Evolutionary conservation across 2,329 filamentous ascomycete genomes (phyloP).

Genomic region (Hypoxylon sp.): DNA sequence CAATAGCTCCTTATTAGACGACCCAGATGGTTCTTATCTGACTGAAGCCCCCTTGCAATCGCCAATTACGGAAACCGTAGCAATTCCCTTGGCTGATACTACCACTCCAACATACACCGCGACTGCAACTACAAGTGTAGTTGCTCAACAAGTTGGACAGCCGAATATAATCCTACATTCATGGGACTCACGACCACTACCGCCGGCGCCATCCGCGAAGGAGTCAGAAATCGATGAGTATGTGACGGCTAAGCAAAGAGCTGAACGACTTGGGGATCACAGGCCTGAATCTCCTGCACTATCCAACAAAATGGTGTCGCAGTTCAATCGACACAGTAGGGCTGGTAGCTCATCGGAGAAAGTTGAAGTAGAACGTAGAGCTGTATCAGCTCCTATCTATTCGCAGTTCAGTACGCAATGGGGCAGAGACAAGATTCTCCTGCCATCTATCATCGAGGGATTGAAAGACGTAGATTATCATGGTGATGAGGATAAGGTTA

Average conservation of each 20-base stretch:
- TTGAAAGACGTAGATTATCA: slow-evolving; percentile 46
- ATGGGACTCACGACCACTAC: slow-evolving; percentile 67
- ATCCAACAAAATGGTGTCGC: slow-evolving; percentile 36
- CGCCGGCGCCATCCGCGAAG: slow-evolving; percentile 62
- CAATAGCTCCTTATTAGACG: slow-evolving; percentile 71
- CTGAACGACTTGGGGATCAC: slow-evolving; percentile 19
- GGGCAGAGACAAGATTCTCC: slow-evolving; percentile 56
- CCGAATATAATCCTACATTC: slow-evolving; percentile 36
- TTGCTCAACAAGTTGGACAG: slow-evolving; percentile 21
- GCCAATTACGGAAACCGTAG: slow-evolving; percentile 26
- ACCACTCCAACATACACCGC: slow-evolving; percentile 44
- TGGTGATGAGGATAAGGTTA: slow-evolving; percentile 55
- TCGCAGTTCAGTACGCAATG: slow-evolving; percentile 58
- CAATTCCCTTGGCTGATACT: slow-evolving; percentile 18
- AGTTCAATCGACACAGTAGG: slow-evolving; percentile 38
- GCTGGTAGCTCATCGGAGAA: slow-evolving; percentile 33
- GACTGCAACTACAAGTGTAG: slow-evolving; percentile 23
- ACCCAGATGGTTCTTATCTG: slow-evolving; percentile 37
- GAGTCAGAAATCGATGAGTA: slow-evolving; percentile 50
- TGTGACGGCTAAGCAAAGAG: slow-evolving; percentile 43
- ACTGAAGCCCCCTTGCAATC: slow-evolving; percentile 31
- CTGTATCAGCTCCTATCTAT: slow-evolving; percentile 67
- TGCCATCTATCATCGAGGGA: slow-evolving; percentile 67
- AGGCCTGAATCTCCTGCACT: slow-evolving; percentile 34
- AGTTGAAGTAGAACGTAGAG: slow-evolving; percentile 60